phyloP scores from a whole-genome alignment of 306 rosid species.

The Comarum palustre region DNA sequence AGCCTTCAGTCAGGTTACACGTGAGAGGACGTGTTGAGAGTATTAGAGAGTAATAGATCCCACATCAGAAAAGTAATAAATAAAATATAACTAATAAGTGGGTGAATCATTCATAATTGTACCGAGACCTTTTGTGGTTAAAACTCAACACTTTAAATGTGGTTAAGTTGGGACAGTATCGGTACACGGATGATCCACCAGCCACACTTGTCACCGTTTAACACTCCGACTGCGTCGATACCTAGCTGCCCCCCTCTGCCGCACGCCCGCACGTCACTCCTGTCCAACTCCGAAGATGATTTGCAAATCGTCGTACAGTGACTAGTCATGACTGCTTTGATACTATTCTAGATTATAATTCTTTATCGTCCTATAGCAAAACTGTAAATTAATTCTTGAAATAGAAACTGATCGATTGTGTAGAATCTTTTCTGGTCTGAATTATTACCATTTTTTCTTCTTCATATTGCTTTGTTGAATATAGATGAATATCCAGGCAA shows the following conservation, averaged over 20 bases:
- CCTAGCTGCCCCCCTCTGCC: slow-evolving; percentile 82
- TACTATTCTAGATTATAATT: background rate
- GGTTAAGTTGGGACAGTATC: no score
- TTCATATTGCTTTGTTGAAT: background rate
- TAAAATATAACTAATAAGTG: no score
- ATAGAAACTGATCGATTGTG: background rate
- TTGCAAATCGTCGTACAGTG: slow-evolving; percentile 20
- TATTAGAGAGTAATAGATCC: no score
- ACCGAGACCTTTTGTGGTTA: no score
- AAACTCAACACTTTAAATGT: no score
- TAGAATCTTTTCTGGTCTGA: background rate
- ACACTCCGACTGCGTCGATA: slow-evolving; percentile 82
- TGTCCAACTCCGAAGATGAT: slow-evolving; percentile 24
- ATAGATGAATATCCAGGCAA: background rate
- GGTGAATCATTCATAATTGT: no score
- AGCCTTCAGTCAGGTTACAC: no score
- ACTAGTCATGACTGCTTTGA: background rate
- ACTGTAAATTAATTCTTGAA: background rate
- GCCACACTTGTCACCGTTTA: no score
- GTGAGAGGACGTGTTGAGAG: no score
- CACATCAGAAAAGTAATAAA: no score
- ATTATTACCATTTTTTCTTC: background rate
- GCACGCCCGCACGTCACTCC: slow-evolving; percentile 68
- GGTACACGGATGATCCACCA: no score
- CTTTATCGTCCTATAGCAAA: background rate